Conservation (phyloP, 2,329 filamentous ascomycete species). For the Cercospora zeina region DNA sequence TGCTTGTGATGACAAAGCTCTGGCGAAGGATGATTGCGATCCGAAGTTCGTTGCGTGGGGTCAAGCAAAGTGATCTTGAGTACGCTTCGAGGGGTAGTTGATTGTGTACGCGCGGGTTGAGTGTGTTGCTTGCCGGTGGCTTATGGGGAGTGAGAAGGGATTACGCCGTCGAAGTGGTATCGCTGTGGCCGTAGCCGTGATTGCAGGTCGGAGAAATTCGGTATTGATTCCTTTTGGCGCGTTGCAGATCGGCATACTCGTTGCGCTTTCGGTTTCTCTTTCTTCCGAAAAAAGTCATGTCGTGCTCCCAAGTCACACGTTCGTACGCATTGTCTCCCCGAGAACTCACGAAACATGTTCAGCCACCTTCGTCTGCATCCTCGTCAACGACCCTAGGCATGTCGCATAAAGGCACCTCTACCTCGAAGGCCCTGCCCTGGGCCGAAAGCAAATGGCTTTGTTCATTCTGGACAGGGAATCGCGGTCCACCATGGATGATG, state of each 20-base stretch:
- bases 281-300: not conserved
- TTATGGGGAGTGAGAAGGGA: not conserved
- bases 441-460: not conserved
- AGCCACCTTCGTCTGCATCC: not conserved
- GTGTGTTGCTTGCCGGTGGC: too few relatives aligned
- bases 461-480: not conserved
- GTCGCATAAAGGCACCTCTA: not conserved
- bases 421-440: not conserved
- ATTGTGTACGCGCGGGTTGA: not conserved
- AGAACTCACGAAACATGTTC: not conserved
- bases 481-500: not conserved
- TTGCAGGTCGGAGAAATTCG: not conserved
- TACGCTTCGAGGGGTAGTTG: not conserved
- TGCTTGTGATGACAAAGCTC: not conserved
- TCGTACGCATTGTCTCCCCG: not conserved
- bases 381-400: not conserved
- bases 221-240: not conserved
- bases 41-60: not conserved
- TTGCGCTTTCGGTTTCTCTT: not conserved
- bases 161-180: not conserved
- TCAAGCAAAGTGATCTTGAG: not conserved
- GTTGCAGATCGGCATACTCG: not conserved
- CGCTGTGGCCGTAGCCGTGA: not conserved
- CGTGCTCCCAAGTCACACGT: not conserved
- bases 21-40: constrained; percentile 1